A percentile compares a stretch with the other conserved stretches of the same genome.
These are phyloP conservation scores for Dictyostelium intermedium DNA, from an alignment of 78 protist genomes.

Conservation along the genomic window DNA sequence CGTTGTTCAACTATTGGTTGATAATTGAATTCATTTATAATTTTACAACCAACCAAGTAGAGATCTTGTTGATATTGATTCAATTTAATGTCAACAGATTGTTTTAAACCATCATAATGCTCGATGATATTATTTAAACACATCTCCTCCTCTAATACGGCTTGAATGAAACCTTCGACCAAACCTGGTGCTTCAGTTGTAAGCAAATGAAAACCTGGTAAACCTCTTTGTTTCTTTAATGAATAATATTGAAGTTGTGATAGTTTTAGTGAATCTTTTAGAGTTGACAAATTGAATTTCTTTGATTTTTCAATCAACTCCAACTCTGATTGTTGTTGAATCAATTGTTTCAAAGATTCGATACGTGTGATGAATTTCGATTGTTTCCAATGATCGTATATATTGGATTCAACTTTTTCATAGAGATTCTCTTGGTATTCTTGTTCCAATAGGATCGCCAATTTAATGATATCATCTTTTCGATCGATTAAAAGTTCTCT, in stretches of 20 bases:
- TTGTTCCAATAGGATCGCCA: background rate
- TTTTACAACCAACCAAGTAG: constrained; percentile 16
- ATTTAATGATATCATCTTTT: constrained; percentile 6
- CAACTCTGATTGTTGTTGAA: background rate
- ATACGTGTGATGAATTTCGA: constrained; percentile 50
- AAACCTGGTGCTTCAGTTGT: constrained; percentile 84
- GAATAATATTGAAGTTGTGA: background rate
- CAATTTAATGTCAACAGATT: background rate
- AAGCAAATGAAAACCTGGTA: constrained; percentile 75
- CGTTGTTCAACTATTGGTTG: constrained; percentile 69
- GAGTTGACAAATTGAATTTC: background rate
- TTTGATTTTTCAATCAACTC: background rate
- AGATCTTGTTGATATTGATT: background rate
- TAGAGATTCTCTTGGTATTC: background rate
- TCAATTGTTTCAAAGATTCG: background rate
- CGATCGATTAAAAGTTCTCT: background rate
- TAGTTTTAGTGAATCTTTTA: background rate
- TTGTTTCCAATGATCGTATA: constrained; percentile 24
- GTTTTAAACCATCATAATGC: background rate
- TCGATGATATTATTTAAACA: constrained; percentile 28
- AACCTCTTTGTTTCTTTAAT: constrained; percentile 8
- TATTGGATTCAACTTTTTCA: background rate
- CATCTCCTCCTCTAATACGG: constrained; percentile 81
- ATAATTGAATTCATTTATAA: constrained; percentile 53
- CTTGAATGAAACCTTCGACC: constrained; percentile 75